Conservation (phyloP, 208 protist species). For the Leishmania braziliensis region DNA sequence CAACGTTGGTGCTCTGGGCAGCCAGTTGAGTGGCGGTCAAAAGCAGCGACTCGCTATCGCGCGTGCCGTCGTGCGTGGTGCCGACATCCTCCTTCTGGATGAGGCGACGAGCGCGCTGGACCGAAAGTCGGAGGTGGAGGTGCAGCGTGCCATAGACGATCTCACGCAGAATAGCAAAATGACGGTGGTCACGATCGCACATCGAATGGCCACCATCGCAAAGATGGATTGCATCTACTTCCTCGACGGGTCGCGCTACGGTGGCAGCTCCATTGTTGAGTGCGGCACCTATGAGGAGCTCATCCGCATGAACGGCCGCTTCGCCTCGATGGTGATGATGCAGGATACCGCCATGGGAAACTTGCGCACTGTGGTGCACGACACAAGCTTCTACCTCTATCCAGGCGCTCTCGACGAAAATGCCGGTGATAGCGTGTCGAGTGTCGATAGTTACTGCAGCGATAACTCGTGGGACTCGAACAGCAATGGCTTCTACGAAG, state of each 20-base stretch:
- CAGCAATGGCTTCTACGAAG: conserved; percentile 1
- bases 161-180: conserved; percentile 63
- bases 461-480: conserved; percentile 23
- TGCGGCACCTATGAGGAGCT: conserved; percentile 70
- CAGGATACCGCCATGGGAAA: conserved; percentile 42
- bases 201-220: conserved; percentile 87
- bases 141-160: conserved; percentile 74
- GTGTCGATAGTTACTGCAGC: background rate
- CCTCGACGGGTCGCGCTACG: conserved; percentile 48
- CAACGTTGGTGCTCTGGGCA: conserved; percentile 77
- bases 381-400: conserved; percentile 51
- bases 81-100: conserved; percentile 87
- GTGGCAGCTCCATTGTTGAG: conserved; percentile 62
- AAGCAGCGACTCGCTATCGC: conserved; percentile 92
- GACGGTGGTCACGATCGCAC: conserved; percentile 90
- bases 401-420: conserved; percentile 10
- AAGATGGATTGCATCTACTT: conserved; percentile 90
- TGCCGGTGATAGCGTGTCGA: background rate
- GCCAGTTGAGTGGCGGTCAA: conserved; percentile 86
- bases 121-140: conserved; percentile 85
- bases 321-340: conserved; percentile 71
- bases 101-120: conserved; percentile 93
- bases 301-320: conserved; percentile 55
- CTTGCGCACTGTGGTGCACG: conserved; percentile 31
- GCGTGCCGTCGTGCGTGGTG: conserved; percentile 72